Percentiles rank a stretch among this genome's conserved stretches.
Conservation (phyloP, 257 asterid genomes). For the Lithospermum erythrorhizon region DNA sequence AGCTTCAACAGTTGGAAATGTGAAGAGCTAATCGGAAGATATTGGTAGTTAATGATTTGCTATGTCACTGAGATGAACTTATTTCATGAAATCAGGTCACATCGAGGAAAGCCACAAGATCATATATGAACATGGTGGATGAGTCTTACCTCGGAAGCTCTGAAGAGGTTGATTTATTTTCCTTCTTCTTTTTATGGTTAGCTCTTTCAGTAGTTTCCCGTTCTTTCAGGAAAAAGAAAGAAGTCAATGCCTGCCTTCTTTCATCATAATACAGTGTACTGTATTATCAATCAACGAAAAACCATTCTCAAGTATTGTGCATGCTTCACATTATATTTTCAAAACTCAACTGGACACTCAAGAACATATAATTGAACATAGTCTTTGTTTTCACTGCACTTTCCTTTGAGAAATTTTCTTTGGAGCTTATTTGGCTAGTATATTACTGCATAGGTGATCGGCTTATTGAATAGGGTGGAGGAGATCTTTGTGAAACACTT, state of each 20-base stretch:
- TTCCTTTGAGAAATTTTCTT: neutral
- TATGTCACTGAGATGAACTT: conserved; percentile 10
- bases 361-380: too few species aligned
- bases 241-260: too few species aligned
- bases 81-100: conserved; percentile 43
- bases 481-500: conserved; percentile 46
- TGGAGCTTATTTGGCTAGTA: conserved; percentile 1
- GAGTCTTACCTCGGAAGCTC: conserved; percentile 56
- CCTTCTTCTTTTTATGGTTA: conserved; percentile 4
- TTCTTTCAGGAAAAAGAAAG: too few species aligned
- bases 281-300: too few species aligned
- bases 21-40: neutral
- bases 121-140: conserved; percentile 68
- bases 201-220: neutral
- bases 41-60: neutral
- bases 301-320: neutral
- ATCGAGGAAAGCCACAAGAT: conserved; percentile 50
- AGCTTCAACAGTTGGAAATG: neutral
- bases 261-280: too few species aligned
- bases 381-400: neutral
- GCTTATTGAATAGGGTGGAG: conserved; percentile 63
- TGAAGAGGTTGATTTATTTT: conserved; percentile 44
- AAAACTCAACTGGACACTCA: too few species aligned
- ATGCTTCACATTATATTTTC: neutral
- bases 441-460: conserved; percentile 31